Evolutionary conservation across 805 yeast genomes (phyloP).

Genomic region (Spencermartinsiella europaea): DNA sequence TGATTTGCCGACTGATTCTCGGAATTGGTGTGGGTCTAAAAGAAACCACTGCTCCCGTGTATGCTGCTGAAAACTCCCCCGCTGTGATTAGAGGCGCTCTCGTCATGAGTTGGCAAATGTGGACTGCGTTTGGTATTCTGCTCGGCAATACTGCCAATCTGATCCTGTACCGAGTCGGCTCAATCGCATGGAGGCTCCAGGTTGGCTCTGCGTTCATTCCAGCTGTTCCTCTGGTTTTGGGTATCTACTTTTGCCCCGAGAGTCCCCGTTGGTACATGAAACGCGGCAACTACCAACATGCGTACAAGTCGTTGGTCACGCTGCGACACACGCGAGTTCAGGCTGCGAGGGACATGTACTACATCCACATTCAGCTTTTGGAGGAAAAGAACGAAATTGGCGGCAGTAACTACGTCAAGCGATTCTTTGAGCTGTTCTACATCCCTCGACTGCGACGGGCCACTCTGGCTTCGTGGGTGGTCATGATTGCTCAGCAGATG

Average conservation of each 20-base stretch:
- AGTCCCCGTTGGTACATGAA: slow-evolving; percentile 67
- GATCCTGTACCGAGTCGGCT: slow-evolving; percentile 50
- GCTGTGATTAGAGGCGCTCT: slow-evolving; percentile 55
- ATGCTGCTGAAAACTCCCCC: slow-evolving; percentile 69
- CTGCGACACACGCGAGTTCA: slow-evolving; percentile 47
- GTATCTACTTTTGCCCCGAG: slow-evolving; percentile 46
- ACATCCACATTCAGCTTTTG: slow-evolving; percentile 38
- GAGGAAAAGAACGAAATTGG: slow-evolving; percentile 38
- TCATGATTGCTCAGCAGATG: slow-evolving; percentile 85
- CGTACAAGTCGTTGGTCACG: slow-evolving; percentile 42
- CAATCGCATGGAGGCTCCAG: slow-evolving; percentile 64
- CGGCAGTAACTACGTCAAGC: slow-evolving; percentile 71
- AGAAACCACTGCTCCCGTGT: slow-evolving; percentile 53
- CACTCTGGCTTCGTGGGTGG: slow-evolving; percentile 70
- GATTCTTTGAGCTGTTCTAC: slow-evolving; percentile 47
- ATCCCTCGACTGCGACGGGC: slow-evolving; percentile 81
- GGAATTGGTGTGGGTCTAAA: slow-evolving; percentile 27
- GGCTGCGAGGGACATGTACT: slow-evolving; percentile 37
- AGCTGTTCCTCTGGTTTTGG: slow-evolving; percentile 52
- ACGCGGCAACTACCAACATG: slow-evolving; percentile 43
- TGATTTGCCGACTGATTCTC: slow-evolving; percentile 54
- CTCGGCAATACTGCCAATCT: slow-evolving; percentile 66
- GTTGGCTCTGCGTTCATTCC: slow-evolving; percentile 60
- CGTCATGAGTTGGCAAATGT: slow-evolving; percentile 67
- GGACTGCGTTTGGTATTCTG: slow-evolving; percentile 56